Conservation (phyloP, 2,329 filamentous ascomycete genomes). For the Pyrenophora graminea region DNA sequence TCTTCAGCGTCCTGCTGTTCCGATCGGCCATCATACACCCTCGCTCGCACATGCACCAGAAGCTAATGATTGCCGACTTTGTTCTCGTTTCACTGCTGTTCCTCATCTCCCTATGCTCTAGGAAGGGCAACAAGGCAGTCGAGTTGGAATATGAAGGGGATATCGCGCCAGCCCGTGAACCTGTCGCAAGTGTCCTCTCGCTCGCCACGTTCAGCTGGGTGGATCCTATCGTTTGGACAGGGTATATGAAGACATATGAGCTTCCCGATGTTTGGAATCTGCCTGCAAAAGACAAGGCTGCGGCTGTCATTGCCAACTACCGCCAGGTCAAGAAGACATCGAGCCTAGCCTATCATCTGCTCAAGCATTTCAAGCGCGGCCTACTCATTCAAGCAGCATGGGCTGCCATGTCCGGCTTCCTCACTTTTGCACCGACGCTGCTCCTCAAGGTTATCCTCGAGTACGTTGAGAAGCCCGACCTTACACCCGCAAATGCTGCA, state of each 20-base stretch:
- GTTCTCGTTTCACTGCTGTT: conserved; percentile 73
- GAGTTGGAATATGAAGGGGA: conserved; percentile 86
- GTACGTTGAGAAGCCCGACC: conserved; percentile 83
- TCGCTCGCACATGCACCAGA: conserved; percentile 63
- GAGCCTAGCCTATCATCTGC: conserved; percentile 75
- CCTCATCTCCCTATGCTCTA: conserved; percentile 75
- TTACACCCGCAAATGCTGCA: conserved; percentile 79
- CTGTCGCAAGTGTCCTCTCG: conserved; percentile 85
- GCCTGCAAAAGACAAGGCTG: conserved; percentile 83
- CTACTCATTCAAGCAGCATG: conserved; percentile 78
- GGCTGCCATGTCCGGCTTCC: conserved; percentile 77
- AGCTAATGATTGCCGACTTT: conserved; percentile 75
- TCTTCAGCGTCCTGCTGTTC: conserved; percentile 75
- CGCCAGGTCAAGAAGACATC: conserved; percentile 82
- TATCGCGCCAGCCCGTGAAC: conserved; percentile 84
- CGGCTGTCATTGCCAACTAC: conserved; percentile 77
- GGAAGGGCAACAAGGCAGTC: conserved; percentile 90
- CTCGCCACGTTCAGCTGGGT: conserved; percentile 89
- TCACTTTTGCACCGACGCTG: conserved; percentile 90
- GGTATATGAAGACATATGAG: conserved; percentile 82
- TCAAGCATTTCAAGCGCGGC: conserved; percentile 79
- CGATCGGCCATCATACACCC: conserved; percentile 84
- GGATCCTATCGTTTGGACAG: conserved; percentile 84
- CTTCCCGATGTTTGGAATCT: conserved; percentile 91
- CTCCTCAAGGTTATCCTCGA: conserved; percentile 89